Conservation (phyloP, 805 yeast genomes). For the Teunomyces kruisii region DNA sequence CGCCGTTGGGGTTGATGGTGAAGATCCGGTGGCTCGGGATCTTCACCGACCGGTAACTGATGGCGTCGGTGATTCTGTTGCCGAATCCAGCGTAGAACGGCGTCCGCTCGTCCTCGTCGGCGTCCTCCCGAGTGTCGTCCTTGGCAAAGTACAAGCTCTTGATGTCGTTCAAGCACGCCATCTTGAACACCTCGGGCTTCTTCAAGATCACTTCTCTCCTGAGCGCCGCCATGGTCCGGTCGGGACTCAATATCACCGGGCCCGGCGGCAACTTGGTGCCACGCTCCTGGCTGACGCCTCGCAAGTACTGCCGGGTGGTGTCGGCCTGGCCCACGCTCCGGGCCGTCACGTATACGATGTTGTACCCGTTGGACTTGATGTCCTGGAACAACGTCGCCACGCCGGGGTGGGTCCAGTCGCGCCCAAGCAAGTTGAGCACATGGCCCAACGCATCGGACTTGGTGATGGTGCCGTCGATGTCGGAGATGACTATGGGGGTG, state of each 20-base stretch:
- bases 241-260: conserved; percentile 94
- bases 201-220: conserved; percentile 88
- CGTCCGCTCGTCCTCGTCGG: conserved; percentile 48
- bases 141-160: conserved; percentile 57
- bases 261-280: conserved; percentile 78
- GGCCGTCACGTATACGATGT: conserved; percentile 90
- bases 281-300: conserved; percentile 71
- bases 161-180: conserved; percentile 92
- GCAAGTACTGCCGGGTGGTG: conserved; percentile 78
- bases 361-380: conserved; percentile 83
- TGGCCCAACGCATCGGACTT: conserved; percentile 98
- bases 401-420: conserved; percentile 98
- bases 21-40: conserved; percentile 93
- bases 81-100: conserved; percentile 99
- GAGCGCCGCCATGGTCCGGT: conserved; percentile 93
- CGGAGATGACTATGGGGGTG: conserved; percentile 91
- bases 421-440: conserved; percentile 86
- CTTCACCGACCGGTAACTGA: conserved; percentile 89
- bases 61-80: conserved; percentile 92
- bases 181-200: conserved; percentile 97
- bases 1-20: conserved; percentile 95
- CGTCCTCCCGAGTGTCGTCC: conserved; percentile 9
- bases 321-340: conserved; percentile 96
- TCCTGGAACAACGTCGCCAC: conserved; percentile 92
- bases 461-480: conserved; percentile 97